A percentile compares a stretch with the other conserved stretches of the same genome.
Conservation (phyloP, 768 basidiomycete species). For the Lentinula raphanica region DNA sequence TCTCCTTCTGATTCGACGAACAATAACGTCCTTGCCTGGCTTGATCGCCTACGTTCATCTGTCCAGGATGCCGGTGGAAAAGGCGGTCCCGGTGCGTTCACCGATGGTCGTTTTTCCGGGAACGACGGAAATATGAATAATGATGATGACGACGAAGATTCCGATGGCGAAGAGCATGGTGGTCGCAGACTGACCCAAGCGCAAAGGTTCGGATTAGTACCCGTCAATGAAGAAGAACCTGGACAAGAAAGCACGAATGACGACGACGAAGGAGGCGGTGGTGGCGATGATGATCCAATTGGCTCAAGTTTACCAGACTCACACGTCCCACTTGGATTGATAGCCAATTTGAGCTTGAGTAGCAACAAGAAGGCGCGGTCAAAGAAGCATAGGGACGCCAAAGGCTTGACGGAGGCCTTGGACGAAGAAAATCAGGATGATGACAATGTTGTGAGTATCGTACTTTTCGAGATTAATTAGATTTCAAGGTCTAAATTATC, state of each 20-base stretch:
- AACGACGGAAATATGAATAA: slow-evolving; percentile 30
- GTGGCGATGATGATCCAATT: slow-evolving; percentile 29
- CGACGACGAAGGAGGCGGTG: slow-evolving; percentile 8
- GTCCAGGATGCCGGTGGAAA: slow-evolving; percentile 45
- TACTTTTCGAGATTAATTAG: not conserved
- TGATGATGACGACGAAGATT: slow-evolving; percentile 39
- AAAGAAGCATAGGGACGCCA: slow-evolving; percentile 21
- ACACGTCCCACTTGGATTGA: slow-evolving; percentile 68
- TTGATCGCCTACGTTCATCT: slow-evolving; percentile 62
- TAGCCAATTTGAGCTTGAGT: slow-evolving; percentile 67
- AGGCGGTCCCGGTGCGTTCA: slow-evolving; percentile 40
- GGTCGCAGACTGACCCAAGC: slow-evolving; percentile 6
- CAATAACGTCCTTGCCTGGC: slow-evolving; percentile 65
- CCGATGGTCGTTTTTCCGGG: slow-evolving; percentile 29
- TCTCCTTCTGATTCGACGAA: slow-evolving; percentile 71
- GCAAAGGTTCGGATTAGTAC: slow-evolving; percentile 13
- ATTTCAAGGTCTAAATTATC: not conserved
- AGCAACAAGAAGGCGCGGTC: slow-evolving; percentile 40
- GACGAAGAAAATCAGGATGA: slow-evolving; percentile 70
- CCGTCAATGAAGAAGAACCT: slow-evolving; percentile 17
- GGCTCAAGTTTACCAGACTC: slow-evolving; percentile 57
- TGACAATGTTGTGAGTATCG: slow-evolving; percentile 49
- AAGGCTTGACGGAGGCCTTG: slow-evolving; percentile 36
- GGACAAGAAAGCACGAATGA: slow-evolving; percentile 20
- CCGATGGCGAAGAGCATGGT: slow-evolving; percentile 17